Evolutionary conservation across 2,329 filamentous ascomycete species (phyloP).

Genomic region (Pseudogymnoascus sp.): DNA sequence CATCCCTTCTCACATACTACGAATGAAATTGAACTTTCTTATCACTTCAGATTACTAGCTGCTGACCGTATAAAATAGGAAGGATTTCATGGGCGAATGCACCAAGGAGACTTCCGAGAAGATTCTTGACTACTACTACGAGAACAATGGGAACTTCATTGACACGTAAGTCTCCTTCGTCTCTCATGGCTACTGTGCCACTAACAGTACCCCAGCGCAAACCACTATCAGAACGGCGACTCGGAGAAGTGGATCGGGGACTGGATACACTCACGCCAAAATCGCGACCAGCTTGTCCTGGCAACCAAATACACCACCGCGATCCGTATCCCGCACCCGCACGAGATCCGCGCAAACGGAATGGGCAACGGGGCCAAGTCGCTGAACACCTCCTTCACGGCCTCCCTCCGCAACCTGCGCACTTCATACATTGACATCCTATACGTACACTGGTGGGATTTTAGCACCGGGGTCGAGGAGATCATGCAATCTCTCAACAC

Average conservation of each 20-base stretch:
- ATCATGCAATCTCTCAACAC: conserved; percentile 63
- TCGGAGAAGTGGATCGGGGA: conserved; percentile 63
- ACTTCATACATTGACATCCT: conserved; percentile 65
- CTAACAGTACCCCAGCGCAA: conserved; percentile 41
- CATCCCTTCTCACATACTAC: neutral
- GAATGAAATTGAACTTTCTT: neutral
- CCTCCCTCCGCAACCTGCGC: conserved; percentile 54
- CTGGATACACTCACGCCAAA: conserved; percentile 60
- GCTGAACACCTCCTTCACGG: conserved; percentile 47
- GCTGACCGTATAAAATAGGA: conserved; percentile 17
- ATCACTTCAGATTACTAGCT: neutral
- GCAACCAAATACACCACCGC: conserved; percentile 64
- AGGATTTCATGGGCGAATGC: conserved; percentile 43
- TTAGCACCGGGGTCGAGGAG: conserved; percentile 56
- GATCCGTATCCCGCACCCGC: conserved; percentile 40
- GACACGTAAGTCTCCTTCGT: conserved; percentile 40
- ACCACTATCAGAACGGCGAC: conserved; percentile 51
- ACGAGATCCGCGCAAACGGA: conserved; percentile 44
- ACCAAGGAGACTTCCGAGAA: conserved; percentile 48
- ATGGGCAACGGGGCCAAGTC: conserved; percentile 58
- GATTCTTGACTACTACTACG: conserved; percentile 51
- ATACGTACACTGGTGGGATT: conserved; percentile 38
- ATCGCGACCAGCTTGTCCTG: conserved; percentile 62
- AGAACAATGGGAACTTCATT: conserved; percentile 60
- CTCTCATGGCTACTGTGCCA: conserved; percentile 31